Evolutionary conservation across 2,329 filamentous ascomycete genomes (phyloP).

Genomic region (Talaromyces atroroseus): DNA sequence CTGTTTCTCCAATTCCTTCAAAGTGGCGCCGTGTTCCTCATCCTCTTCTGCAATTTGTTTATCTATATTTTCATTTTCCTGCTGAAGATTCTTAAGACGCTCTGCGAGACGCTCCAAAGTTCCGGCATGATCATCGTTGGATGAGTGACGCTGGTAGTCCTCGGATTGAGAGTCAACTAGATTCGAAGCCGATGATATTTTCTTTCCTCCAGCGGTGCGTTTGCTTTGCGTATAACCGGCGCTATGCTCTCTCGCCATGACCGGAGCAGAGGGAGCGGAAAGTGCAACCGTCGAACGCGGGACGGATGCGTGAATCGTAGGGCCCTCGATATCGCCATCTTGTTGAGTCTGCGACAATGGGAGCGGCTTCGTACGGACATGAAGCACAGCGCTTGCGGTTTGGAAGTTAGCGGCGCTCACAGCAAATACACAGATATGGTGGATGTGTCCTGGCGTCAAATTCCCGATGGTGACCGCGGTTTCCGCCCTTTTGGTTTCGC

Average conservation of each 20-base stretch:
- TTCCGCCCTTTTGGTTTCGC: conserved; percentile 74
- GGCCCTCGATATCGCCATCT: conserved; percentile 29
- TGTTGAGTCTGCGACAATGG: conserved; percentile 31
- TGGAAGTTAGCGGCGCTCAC: conserved; percentile 90
- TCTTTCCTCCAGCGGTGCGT: conserved; percentile 66
- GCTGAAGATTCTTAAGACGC: conserved; percentile 70
- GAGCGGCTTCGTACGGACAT: conserved; percentile 66
- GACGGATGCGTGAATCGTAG: conserved; percentile 49
- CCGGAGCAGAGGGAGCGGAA: conserved; percentile 55
- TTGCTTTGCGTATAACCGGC: conserved; percentile 50
- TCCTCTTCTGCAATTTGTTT: conserved; percentile 63
- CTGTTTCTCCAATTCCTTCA: conserved; percentile 67
- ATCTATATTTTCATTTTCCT: conserved; percentile 75
- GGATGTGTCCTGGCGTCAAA: conserved; percentile 78
- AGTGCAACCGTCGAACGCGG: conserved; percentile 50
- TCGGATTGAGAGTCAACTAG: conserved; percentile 37
- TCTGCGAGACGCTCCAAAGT: conserved; percentile 74
- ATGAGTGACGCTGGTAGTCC: conserved; percentile 30
- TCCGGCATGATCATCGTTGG: conserved; percentile 54
- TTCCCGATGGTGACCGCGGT: conserved; percentile 88
- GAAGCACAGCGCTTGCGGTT: conserved; percentile 77
- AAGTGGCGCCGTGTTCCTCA: conserved; percentile 60
- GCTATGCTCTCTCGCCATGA: conserved; percentile 62
- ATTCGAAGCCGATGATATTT: conserved; percentile 65
- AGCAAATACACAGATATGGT: conserved; percentile 88